A percentile compares a stretch with the other conserved stretches of the same genome.
phyloP scores from a whole-genome alignment of 305 asterid genomes.

The Solanum hybrid region DNA sequence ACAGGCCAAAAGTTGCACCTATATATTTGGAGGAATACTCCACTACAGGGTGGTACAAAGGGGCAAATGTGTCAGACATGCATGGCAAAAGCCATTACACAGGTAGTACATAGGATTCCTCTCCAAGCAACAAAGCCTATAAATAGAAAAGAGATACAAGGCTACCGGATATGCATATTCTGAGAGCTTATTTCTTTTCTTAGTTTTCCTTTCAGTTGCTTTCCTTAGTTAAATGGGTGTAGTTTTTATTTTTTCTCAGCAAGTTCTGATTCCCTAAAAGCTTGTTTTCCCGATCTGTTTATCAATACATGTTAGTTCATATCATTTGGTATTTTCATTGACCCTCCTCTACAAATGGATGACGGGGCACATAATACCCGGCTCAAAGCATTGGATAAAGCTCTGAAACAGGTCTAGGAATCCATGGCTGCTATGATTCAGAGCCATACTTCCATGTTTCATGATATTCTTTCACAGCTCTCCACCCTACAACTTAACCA shows the following conservation, averaged over 20 bases:
- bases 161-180: neutral
- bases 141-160: neutral
- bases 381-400: neutral
- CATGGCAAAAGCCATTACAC: neutral
- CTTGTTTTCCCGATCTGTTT: neutral
- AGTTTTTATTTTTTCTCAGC: neutral
- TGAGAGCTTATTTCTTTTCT: neutral
- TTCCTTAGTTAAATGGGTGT: neutral
- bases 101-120: neutral
- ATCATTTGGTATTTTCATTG: neutral
- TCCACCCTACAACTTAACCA: neutral
- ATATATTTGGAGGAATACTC: neutral
- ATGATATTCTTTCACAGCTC: neutral
- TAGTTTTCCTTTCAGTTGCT: neutral
- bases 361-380: neutral
- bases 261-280: neutral
- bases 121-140: neutral
- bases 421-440: neutral
- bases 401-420: neutral
- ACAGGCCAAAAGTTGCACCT: neutral
- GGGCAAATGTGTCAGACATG: neutral
- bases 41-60: neutral
- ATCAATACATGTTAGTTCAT: neutral
- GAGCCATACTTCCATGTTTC: neutral
- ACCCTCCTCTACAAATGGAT: neutral